These are phyloP conservation scores for Mycena epipterygia DNA, from an alignment of 768 basidiomycete genomes.

Conservation along the genomic window DNA sequence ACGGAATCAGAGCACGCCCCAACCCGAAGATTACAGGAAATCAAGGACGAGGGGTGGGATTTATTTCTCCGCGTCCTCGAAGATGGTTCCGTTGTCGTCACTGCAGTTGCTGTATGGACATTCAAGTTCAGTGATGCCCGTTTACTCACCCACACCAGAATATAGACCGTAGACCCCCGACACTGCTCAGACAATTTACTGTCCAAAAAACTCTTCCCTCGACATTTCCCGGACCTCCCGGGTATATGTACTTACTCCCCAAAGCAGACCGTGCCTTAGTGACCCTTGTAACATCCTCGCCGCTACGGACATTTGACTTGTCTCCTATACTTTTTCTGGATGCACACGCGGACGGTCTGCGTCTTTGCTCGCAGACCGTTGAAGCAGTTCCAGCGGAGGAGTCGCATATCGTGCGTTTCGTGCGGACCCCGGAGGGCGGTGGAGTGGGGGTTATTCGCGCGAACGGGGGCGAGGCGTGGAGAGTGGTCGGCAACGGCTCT, in stretches of 20 bases:
- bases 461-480: conserved; percentile 77
- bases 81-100: conserved; percentile 82
- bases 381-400: conserved; percentile 61
- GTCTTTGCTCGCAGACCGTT: conserved; percentile 54
- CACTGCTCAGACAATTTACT: conserved; percentile 80
- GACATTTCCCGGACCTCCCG: conserved; percentile 61
- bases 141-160: conserved; percentile 64
- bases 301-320: conserved; percentile 73
- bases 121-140: not conserved
- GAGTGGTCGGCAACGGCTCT: conserved; percentile 60
- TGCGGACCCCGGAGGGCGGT: conserved; percentile 84
- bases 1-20: conserved; percentile 59
- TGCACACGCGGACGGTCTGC: conserved; percentile 66
- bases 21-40: conserved; percentile 67
- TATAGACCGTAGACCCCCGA: conserved; percentile 90
- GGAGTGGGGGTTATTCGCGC: conserved; percentile 78
- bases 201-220: conserved; percentile 73
- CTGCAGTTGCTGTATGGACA: conserved; percentile 78
- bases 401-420: conserved; percentile 69
- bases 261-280: conserved; percentile 57
- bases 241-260: conserved; percentile 68
- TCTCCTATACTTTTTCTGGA: conserved; percentile 74
- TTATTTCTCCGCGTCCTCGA: conserved; percentile 79
- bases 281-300: conserved; percentile 76
- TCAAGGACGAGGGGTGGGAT: conserved; percentile 83